Base-by-base conservation (phyloP, 345 rosid genomes). In the Kernera saxatilis region DNA sequence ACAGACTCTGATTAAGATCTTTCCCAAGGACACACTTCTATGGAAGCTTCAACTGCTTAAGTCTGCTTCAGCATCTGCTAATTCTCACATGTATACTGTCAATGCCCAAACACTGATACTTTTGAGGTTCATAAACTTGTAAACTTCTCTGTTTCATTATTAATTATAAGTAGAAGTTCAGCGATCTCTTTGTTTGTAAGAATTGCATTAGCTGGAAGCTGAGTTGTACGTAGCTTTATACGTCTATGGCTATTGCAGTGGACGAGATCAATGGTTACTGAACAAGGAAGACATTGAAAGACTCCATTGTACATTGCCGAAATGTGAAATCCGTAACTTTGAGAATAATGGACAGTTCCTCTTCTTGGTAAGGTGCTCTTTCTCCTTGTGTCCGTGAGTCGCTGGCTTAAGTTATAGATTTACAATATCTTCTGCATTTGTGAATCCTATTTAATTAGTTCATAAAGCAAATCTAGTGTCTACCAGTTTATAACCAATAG, bases 11-110 rank as follows among this genome's bases (percentile, higher is more conserved):
- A 44, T 71, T 25, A 83, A 75, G 61, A 78, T 87, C 32, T 74
- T 88, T 41, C 86, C 93, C 0, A 87, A 78, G 77, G 86, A 84
- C 50, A 86, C 96, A 17, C 83, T 93, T 77, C 76, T 73, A 4
- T 93, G 96, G 98, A 90, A 88, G 83, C 82, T 93, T 67, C 78
- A 79, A 50, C 61, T 93, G 81, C 86, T 86, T 23, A 79, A 77
- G 67, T 76, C 84, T 73, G 88, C 88, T 76, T 74, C 93, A 43
- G 79, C 81, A 67, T 81, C 72, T 72, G 83, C 85, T 62, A 82
- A 79, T 67, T 83, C 85, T 29, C 84, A 76, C 41, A 84, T 87
- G 56, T 51, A 82, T 64, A 79, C 80, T 43, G 76, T 83, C 68
- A 80, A 75, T 69, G 93, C 91, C 53, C 82, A 87, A 73, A 81